phyloP scores from a whole-genome alignment of 2,329 filamentous ascomycete species.

The Claviceps humidiphila region DNA sequence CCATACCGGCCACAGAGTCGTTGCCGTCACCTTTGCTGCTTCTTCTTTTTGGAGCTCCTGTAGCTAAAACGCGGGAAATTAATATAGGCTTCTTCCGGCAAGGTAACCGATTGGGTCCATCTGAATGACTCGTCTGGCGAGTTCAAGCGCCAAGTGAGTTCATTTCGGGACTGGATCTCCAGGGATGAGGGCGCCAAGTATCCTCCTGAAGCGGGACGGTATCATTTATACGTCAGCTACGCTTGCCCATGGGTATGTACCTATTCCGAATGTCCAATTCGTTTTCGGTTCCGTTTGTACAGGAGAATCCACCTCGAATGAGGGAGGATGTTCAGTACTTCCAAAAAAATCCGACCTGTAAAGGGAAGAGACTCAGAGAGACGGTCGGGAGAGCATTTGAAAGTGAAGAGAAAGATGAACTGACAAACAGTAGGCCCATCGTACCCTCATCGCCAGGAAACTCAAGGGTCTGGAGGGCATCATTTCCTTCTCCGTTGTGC shows the following conservation, averaged over 20 bases:
- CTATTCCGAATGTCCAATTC: neutral
- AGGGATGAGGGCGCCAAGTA: constrained; percentile 59
- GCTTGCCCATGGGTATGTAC: constrained; percentile 72
- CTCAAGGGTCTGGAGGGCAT: constrained; percentile 87
- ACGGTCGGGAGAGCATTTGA: no score
- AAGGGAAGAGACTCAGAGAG: no score
- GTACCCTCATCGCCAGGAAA: constrained; percentile 74
- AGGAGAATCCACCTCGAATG: no score
- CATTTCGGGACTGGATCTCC: constrained; percentile 72
- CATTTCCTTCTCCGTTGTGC: constrained; percentile 67
- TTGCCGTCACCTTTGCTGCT: neutral
- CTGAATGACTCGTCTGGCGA: constrained; percentile 69
- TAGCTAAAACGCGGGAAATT: neutral
- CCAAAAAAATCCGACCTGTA: no score
- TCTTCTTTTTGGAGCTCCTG: neutral
- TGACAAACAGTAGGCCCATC: constrained; percentile 43
- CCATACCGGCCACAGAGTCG: no score
- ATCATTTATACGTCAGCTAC: constrained; percentile 91
- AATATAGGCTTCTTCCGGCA: constrained; percentile 5
- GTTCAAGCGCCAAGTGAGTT: constrained; percentile 78
- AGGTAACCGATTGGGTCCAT: constrained; percentile 69
- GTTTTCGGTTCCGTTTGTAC: no score
- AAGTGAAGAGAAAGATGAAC: neutral
- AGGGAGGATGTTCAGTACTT: no score
- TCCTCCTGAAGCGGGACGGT: constrained; percentile 74